Conservation (phyloP, 805 yeast species). For the Myxozyma neglecta region DNA sequence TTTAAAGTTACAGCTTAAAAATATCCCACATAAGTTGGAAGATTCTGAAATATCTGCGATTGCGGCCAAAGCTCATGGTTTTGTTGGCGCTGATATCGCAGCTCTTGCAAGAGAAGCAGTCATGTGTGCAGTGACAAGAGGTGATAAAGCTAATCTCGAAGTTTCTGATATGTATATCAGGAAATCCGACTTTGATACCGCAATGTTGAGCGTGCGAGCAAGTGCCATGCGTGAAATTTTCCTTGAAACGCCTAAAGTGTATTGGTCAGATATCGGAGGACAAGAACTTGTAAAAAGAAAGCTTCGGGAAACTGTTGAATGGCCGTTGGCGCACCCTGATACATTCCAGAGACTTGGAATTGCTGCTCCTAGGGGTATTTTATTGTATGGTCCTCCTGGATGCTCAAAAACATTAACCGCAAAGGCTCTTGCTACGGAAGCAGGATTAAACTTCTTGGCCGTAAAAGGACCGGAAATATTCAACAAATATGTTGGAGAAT, state of each 20-base stretch:
- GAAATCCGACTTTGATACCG: conserved; percentile 61
- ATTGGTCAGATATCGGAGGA: conserved; percentile 96
- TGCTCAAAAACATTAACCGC: conserved; percentile 95
- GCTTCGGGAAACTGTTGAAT: conserved; percentile 83
- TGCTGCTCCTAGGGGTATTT: conserved; percentile 86
- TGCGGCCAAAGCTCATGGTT: conserved; percentile 87
- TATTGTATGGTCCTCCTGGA: conserved; percentile 97
- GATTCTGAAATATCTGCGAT: conserved; percentile 58
- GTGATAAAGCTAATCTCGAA: conserved; percentile 40
- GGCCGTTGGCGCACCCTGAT: conserved; percentile 81
- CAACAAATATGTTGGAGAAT: conserved; percentile 94
- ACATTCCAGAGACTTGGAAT: conserved; percentile 78
- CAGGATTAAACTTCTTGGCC: conserved; percentile 89
- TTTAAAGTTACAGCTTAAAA: conserved; percentile 56
- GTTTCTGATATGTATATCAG: conserved; percentile 49
- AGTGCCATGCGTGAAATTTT: conserved; percentile 94
- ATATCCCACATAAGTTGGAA: conserved; percentile 57
- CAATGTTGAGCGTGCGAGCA: conserved; percentile 81
- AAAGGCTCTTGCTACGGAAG: conserved; percentile 91
- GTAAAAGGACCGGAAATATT: conserved; percentile 97
- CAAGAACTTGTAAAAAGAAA: conserved; percentile 79
- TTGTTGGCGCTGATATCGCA: conserved; percentile 92
- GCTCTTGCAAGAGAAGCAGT: conserved; percentile 88
- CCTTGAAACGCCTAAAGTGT: conserved; percentile 89
- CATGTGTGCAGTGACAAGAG: conserved; percentile 73